phyloP scores from a whole-genome alignment of 805 yeast genomes.

The Lachancea kluyveri region DNA sequence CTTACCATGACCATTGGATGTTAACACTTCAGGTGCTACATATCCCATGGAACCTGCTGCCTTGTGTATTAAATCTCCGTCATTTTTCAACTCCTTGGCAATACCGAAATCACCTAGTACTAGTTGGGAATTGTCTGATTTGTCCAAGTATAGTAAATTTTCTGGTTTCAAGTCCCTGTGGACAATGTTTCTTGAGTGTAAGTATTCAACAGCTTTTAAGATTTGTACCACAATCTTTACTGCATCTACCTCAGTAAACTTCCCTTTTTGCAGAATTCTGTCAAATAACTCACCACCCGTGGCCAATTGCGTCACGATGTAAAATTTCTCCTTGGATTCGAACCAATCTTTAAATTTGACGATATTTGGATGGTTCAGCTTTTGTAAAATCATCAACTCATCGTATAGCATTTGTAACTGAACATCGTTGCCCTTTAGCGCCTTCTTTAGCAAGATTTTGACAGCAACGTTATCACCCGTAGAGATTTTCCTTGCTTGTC shows the following conservation, averaged over 20 bases:
- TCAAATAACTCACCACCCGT: constrained; percentile 96
- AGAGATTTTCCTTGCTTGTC: constrained; percentile 53
- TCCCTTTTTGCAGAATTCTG: constrained; percentile 71
- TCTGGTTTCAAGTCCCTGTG: constrained; percentile 96
- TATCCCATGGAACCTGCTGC: constrained; percentile 94
- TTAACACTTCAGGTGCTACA: constrained; percentile 92
- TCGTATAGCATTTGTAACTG: constrained; percentile 59
- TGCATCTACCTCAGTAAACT: constrained; percentile 87
- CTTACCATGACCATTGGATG: constrained; percentile 82
- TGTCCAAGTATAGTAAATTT: constrained; percentile 65
- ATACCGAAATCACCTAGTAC: constrained; percentile 96
- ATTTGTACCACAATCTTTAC: constrained; percentile 67
- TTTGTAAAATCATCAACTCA: constrained; percentile 65
- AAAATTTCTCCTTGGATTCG: constrained; percentile 86
- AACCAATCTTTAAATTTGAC: constrained; percentile 92
- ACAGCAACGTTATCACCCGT: constrained; percentile 76
- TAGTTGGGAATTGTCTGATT: constrained; percentile 56
- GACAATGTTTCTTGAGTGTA: constrained; percentile 73
- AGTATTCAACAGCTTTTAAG: constrained; percentile 68
- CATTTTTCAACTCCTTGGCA: constrained; percentile 63
- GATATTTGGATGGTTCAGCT: constrained; percentile 74
- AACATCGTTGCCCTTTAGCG: constrained; percentile 67
- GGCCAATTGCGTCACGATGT: constrained; percentile 89
- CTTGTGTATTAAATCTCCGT: constrained; percentile 55
- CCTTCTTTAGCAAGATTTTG: constrained; percentile 81